Evolutionary conservation across 768 basidiomycete genomes (phyloP), one percentile per base, ranked within the genome.

Genomic region (Mycena epipterygia): DNA sequence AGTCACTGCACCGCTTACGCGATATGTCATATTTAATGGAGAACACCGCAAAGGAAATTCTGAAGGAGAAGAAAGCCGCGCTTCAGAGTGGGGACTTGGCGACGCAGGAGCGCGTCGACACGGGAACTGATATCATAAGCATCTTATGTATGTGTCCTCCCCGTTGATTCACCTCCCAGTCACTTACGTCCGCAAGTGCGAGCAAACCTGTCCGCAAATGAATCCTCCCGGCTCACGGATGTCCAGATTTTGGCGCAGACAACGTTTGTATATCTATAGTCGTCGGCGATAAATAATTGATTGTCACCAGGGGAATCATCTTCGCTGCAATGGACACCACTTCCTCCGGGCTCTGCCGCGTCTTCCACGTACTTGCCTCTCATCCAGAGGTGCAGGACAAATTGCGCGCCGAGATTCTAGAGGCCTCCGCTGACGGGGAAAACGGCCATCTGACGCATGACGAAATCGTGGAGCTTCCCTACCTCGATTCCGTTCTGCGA

Each of bases 61-160:
- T 79, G 25, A 64, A 76, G 11, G 73, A 72, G 30, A 82, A 83
- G 75, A 79, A 77, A 17, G 79, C 80, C 2, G 56, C 81, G 19
- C 58, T 48, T 12, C 58, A 75, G 61, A 79, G 79, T 5, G 78
- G 81, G 13, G 74, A 79, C 76, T 12, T 17, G 68, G 37, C 72
- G 75, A 7, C 79, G 17, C 32, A 35, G 53, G 53, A 55, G 53
- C 35, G 80, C 41, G 61, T 82, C 35, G 79, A 77, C 0, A 76
- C 78, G 57, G 80, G 83, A n/a, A 82, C 79, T 35, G 81, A 84
- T 63, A 79, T 84, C 58, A 78, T 82, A 70, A 82, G 81, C 64
- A 77, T 81, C 29, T 72, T 83, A 17, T 72, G 82, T 82, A 53
- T 37, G 76, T 35, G 9, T 12, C 39, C 35, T 33, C 29, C 11